Conservation (phyloP, 257 asterid species). For the Salvia splendens region DNA sequence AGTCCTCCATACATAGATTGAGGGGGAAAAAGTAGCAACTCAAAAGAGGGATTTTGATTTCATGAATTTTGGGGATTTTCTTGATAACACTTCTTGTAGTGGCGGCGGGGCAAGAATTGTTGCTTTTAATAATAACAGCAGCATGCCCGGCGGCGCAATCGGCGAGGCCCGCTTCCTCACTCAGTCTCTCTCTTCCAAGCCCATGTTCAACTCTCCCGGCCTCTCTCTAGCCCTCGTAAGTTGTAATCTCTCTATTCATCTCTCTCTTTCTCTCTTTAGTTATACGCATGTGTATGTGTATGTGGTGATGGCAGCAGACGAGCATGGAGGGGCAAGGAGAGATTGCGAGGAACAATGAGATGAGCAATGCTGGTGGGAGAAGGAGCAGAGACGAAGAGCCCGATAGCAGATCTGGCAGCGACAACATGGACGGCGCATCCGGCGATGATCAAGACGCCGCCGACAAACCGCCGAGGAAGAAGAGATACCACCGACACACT, state of each 20-base stretch:
- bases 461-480: constrained; percentile 80
- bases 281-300: neutral
- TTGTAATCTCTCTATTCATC: constrained; percentile 36
- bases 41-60: constrained; percentile 33
- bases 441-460: constrained; percentile 83
- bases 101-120: constrained; percentile 64
- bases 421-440: constrained; percentile 80
- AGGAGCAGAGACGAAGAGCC: constrained; percentile 84
- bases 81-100: constrained; percentile 63
- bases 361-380: constrained; percentile 47
- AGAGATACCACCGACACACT: constrained; percentile 97
- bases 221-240: constrained; percentile 82
- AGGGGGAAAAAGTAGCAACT: neutral
- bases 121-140: constrained; percentile 41
- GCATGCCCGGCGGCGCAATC: constrained; percentile 57
- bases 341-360: constrained; percentile 48
- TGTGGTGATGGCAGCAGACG: constrained; percentile 53
- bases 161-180: constrained; percentile 53
- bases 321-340: constrained; percentile 80
- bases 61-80: constrained; percentile 96
- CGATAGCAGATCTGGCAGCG: constrained; percentile 99
- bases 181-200: constrained; percentile 55
- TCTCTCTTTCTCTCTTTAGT: neutral
- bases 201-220: constrained; percentile 79
- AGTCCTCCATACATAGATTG: neutral